These are phyloP conservation scores for Myriosclerotinia curreyana DNA, from an alignment of 2,329 filamentous ascomycete species.

Conservation along the genomic window DNA sequence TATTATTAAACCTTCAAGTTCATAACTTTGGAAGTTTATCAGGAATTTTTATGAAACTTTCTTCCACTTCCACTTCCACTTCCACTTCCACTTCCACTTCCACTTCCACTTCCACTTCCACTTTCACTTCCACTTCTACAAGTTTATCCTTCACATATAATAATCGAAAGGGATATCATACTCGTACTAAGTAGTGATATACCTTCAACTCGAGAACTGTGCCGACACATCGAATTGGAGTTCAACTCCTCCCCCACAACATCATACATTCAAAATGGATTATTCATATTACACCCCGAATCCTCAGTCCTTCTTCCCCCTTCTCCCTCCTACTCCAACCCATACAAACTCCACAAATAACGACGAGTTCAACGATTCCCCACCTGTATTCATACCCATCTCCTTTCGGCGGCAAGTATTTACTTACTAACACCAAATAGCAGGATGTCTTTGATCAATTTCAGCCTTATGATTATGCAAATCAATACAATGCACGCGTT, in stretches of 20 bases:
- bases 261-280: constrained; percentile 46
- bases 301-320: constrained; percentile 47
- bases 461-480: constrained; percentile 36
- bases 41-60: too few species aligned
- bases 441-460: constrained; percentile 38
- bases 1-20: too few species aligned
- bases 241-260: too few species aligned
- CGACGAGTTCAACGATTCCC: constrained; percentile 47
- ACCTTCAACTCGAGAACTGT: not conserved
- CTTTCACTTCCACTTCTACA: too few species aligned
- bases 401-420: not conserved
- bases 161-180: too few species aligned
- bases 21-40: too few species aligned
- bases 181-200: too few species aligned
- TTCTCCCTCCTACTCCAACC: constrained; percentile 44
- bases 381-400: constrained; percentile 39
- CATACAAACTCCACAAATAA: constrained; percentile 41
- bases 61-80: too few species aligned
- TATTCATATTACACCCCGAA: constrained; percentile 52
- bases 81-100: too few species aligned
- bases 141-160: too few species aligned
- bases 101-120: too few species aligned
- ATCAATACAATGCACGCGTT: constrained; percentile 28
- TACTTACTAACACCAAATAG: constrained; percentile 29
- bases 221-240: not conserved